These are phyloP conservation scores for Achlya hypogyna DNA, from an alignment of 352 stramenopile species.

Conservation along the genomic window DNA sequence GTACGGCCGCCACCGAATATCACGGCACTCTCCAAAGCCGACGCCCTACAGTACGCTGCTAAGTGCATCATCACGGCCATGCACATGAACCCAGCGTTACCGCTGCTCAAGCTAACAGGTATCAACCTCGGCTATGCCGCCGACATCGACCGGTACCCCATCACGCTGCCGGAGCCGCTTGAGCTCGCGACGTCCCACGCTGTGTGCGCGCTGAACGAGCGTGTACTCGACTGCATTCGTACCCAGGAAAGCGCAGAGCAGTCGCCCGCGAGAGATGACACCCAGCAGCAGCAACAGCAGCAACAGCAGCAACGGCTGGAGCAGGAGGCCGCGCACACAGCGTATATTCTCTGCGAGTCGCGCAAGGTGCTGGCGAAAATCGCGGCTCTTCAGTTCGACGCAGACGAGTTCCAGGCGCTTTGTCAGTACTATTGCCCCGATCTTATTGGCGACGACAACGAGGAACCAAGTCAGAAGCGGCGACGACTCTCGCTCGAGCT, in stretches of 20 bases:
- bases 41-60: constrained; percentile 62
- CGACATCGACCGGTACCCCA: not conserved
- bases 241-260: not conserved
- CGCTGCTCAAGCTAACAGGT: constrained; percentile 69
- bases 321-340: not conserved
- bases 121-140: constrained; percentile 36
- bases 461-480: not conserved
- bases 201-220: constrained; percentile 16
- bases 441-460: not conserved
- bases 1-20: constrained; percentile 55
- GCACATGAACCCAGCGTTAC: constrained; percentile 50
- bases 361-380: constrained; percentile 19
- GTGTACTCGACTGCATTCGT: constrained; percentile 2
- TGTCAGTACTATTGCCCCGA: constrained; percentile 21
- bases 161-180: constrained; percentile 5
- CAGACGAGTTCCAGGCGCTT: constrained; percentile 16
- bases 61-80: constrained; percentile 66
- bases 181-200: constrained; percentile 7
- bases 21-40: constrained; percentile 48
- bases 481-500: constrained; percentile 15
- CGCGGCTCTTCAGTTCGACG: constrained; percentile 6
- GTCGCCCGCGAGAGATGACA: not conserved
- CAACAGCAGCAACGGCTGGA: not conserved
- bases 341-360: not conserved
- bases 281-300: not conserved